These are phyloP conservation scores for Globisporangium carolinianum DNA, from an alignment of 352 stramenopile species.

Conservation along the genomic window DNA sequence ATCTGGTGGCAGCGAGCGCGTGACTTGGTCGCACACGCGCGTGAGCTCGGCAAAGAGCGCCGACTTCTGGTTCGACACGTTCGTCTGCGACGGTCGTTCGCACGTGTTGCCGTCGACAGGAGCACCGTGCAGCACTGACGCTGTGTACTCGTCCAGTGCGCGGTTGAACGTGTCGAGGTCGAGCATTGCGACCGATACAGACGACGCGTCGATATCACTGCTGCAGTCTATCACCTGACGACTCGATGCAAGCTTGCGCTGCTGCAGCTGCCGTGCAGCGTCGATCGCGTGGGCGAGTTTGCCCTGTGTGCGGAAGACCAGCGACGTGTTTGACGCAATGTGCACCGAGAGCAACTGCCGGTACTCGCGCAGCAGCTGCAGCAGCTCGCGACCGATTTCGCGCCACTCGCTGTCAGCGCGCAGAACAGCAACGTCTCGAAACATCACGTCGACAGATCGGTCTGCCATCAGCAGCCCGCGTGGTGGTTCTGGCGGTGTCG, in stretches of 20 bases:
- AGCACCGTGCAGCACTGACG: conserved; percentile 10
- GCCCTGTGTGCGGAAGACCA: conserved; percentile 42
- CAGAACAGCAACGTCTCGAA: conserved; percentile 8
- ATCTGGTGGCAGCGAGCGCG: conserved; percentile 15
- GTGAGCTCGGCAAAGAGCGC: conserved; percentile 24
- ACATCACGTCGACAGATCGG: conserved; percentile 18
- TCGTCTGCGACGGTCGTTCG: not conserved
- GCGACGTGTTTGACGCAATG: conserved; percentile 31
- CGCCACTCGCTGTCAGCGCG: conserved; percentile 10
- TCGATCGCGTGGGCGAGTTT: conserved; percentile 28
- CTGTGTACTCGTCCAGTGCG: conserved; percentile 24
- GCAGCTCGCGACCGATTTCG: conserved; percentile 15
- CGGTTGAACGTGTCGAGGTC: conserved; percentile 15
- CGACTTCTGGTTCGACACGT: conserved; percentile 13
- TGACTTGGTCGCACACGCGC: conserved; percentile 24
- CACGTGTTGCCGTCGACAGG: not conserved
- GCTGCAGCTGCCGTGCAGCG: conserved; percentile 11
- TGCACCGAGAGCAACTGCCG: conserved; percentile 26
- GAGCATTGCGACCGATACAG: not conserved
- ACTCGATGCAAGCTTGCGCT: not conserved
- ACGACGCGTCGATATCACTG: too few relatives aligned
- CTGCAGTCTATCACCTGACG: too few relatives aligned
- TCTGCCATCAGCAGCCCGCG: conserved; percentile 22
- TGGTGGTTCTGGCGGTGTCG: not conserved
- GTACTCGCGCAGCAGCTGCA: conserved; percentile 32